Evolutionary conservation across 257 asterid genomes (phyloP), one percentile per base, ranked within the genome.

Genomic region (Fraxinus cuspidata): DNA sequence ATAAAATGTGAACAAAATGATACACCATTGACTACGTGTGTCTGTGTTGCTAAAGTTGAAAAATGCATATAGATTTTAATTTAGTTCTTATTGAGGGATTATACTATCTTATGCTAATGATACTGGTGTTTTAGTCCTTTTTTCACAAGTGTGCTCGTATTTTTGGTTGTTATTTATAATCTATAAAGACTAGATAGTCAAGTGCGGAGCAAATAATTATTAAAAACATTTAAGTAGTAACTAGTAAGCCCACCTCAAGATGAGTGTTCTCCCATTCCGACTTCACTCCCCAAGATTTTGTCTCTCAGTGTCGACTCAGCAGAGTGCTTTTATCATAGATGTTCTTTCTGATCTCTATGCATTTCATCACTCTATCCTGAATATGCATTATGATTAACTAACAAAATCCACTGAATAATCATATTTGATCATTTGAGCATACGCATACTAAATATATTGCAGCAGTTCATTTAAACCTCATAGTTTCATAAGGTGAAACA

Each of bases 1-100:
- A 60, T 65, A 76, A 70, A 82, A 53, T 63, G 51, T 37, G 23
- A 56, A 29, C 51, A 53, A 77, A 70, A 68, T 75, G 63, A 53
- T 27, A 49, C 31, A 31, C 78, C 84, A 63, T 75, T 75, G 68
- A 58, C n/a, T 27, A 31, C 3, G 9, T 8, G 42, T 37, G 42
- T 35, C 7, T 4, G 32, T 29, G 3, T 29, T 37, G 51, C 21
- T 15, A 66, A 64, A 67, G 72, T 66, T 51, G 65, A 80, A 51
- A 65, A 53, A 37, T 32, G 37, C 72, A 18, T 69, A 25, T n/a
- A 1, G 65, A 56, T 19, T n/a, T 56, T n/a, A 56, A n/a, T 56
- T 21, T 9, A 56, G 58, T 16, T 23, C 19, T 49, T 49, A 13
- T 13, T 49, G n/a, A 49, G 58, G 21, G 16, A 51, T 51, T 18